Evolutionary conservation across 495 filamentous ascomycete genomes (phyloP).

Genomic region (Lepraria neglecta): DNA sequence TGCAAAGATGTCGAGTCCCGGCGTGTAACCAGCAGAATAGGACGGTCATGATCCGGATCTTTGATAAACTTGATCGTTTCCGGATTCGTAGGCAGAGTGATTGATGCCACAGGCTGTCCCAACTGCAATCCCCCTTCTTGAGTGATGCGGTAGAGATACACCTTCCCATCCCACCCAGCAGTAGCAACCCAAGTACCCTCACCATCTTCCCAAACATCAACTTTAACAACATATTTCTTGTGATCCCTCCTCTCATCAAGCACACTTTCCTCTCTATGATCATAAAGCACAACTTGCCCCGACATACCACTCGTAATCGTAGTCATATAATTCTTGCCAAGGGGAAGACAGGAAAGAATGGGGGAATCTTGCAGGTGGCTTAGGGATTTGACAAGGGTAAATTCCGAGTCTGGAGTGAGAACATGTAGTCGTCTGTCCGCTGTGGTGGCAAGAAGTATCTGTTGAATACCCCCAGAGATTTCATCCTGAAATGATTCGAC

Average conservation of each 20-base stretch:
- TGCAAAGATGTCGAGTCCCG: slow-evolving; percentile 57
- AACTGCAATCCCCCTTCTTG: slow-evolving; percentile 15
- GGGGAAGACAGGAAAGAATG: slow-evolving; percentile 45
- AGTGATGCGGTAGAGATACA: slow-evolving; percentile 46
- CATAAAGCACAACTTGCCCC: slow-evolving; percentile 48
- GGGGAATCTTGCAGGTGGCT: slow-evolving; percentile 52
- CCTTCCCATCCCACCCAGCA: slow-evolving; percentile 58
- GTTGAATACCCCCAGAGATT: slow-evolving; percentile 14
- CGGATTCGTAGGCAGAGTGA: slow-evolving; percentile 52
- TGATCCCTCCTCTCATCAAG: slow-evolving; percentile 52
- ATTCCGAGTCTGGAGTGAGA: slow-evolving; percentile 33
- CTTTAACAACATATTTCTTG: slow-evolving; percentile 56
- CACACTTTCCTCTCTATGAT: slow-evolving; percentile 31
- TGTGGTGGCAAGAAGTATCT: slow-evolving; percentile 42
- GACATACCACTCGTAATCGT: slow-evolving; percentile 56
- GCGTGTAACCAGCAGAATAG: slow-evolving; percentile 50
- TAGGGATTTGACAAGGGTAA: slow-evolving; percentile 29
- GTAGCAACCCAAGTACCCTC: slow-evolving; percentile 47
- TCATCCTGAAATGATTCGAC: slow-evolving; percentile 35
- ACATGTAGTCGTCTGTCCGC: slow-evolving; percentile 50
- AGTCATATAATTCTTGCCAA: slow-evolving; percentile 21
- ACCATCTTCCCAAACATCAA: slow-evolving; percentile 38
- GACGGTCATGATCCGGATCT: slow-evolving; percentile 40
- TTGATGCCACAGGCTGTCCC: slow-evolving; percentile 41
- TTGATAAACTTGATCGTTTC: slow-evolving; percentile 54